phyloP scores from a whole-genome alignment of 768 basidiomycete species.

The Hericium erinaceus region DNA sequence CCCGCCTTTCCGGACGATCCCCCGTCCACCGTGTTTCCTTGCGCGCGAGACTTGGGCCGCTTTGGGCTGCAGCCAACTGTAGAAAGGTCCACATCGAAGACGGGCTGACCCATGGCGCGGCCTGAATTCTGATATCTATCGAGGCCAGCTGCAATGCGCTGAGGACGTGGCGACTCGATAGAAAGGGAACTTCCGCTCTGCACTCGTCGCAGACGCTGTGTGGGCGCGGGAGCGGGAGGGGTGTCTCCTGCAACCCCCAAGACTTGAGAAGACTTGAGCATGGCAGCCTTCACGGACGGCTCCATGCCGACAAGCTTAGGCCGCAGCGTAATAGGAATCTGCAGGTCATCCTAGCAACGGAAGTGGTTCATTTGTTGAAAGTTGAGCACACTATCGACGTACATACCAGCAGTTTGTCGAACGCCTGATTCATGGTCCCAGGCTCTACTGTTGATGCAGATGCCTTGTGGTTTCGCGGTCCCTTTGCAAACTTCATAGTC shows the following conservation, averaged over 20 bases:
- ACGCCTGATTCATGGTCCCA: conserved; percentile 53
- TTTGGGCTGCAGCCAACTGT: conserved; percentile 45
- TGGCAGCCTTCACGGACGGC: conserved; percentile 78
- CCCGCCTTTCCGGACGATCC: conserved; percentile 26
- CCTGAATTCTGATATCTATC: conserved; percentile 5
- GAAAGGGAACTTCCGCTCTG: conserved; percentile 66
- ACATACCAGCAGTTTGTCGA: conserved; percentile 74
- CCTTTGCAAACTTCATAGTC: conserved; percentile 28
- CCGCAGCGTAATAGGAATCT: conserved; percentile 71
- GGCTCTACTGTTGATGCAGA: conserved; percentile 20
- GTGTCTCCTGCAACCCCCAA: conserved; percentile 18
- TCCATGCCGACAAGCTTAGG: conserved; percentile 79
- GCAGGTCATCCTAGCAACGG: conserved; percentile 66
- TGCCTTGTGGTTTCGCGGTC: conserved; percentile 27
- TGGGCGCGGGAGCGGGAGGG: conserved; percentile 26
- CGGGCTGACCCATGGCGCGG: not conserved
- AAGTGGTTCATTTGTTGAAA: not conserved
- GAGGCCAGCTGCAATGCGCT: conserved; percentile 5
- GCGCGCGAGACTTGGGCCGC: conserved; percentile 43
- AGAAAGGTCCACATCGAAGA: conserved; percentile 40
- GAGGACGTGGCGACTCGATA: conserved; percentile 36
- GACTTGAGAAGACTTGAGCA: conserved; percentile 77
- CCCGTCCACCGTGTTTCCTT: conserved; percentile 31
- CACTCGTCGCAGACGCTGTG: conserved; percentile 54
- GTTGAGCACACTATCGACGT: not conserved